Evolutionary conservation across 1,284 basidiomycete species (phyloP).

Genomic region (Pyrrhoderma noxium): DNA sequence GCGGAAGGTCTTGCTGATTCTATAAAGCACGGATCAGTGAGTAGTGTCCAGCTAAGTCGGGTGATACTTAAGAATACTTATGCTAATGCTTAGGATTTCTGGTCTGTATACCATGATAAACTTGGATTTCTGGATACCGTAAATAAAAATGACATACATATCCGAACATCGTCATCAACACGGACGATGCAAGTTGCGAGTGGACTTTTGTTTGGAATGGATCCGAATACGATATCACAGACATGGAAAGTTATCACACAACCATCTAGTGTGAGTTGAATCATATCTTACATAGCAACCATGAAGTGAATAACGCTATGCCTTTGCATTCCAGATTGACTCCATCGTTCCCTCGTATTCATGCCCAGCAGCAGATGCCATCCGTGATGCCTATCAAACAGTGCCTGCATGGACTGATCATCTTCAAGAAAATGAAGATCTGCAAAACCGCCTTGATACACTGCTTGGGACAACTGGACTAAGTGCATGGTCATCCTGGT

Average conservation of each 20-base stretch:
- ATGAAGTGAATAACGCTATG: neutral
- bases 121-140: slow-evolving; percentile 37
- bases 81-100: slow-evolving; percentile 37
- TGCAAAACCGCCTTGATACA: slow-evolving; percentile 36
- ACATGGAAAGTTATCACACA: slow-evolving; percentile 38
- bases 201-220: slow-evolving; percentile 45
- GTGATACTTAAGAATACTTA: neutral
- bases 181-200: slow-evolving; percentile 35
- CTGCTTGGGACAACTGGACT: slow-evolving; percentile 40
- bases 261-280: slow-evolving; percentile 30
- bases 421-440: slow-evolving; percentile 32
- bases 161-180: slow-evolving; percentile 25
- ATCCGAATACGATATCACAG: slow-evolving; percentile 28
- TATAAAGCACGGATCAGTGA: slow-evolving; percentile 40
- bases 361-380: slow-evolving; percentile 38
- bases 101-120: slow-evolving; percentile 38
- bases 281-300: neutral
- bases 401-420: slow-evolving; percentile 46
- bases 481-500: slow-evolving; percentile 42
- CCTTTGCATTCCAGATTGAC: slow-evolving; percentile 34
- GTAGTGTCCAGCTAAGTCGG: neutral
- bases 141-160: slow-evolving; percentile 26
- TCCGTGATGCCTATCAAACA: slow-evolving; percentile 39
- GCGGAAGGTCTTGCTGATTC: slow-evolving; percentile 41
- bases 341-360: slow-evolving; percentile 43